Evolutionary conservation across 2,329 filamentous ascomycete species (phyloP), one percentile per base, ranked within the genome.

Genomic region (Aspergillus jensenii): DNA sequence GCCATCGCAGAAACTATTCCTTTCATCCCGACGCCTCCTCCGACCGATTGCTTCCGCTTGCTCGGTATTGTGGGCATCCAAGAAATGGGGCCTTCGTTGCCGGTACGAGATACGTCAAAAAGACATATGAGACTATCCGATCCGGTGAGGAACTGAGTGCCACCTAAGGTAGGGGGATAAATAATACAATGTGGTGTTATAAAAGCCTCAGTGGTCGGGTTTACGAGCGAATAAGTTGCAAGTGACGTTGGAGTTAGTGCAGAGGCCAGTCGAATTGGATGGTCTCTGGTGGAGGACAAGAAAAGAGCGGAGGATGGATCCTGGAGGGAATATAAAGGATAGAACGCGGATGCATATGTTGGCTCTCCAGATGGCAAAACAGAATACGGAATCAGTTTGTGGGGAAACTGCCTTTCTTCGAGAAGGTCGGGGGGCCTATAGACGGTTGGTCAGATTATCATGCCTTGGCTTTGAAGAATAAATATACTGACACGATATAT

Each of bases 101-200:
- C 76, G 5, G 78, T 67, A 9, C 81, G 74, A 5, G 75, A 73
- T 25, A 84, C 66, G 68, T 88, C 84, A 65, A 87, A 88, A 15
- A 81, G 67, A 44, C 81, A 79, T 46, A 88, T 79, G 11, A 77
- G 65, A 59, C 81, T 81, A 40, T 81, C 75, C 3, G 77, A 77
- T n/a, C 85, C 85, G 4, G 84, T 83, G 51, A 87, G 71, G 70
- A 88, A 87, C 6, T 75, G 75, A 0, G 74, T 75, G 9, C 82
- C 81, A 8, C 76, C 70, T 4, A 74, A 66, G 3, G 71, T 75
- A 17, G 67, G 59, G 3, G 76, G 76, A 68, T 84, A 88, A n/a
- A 78, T 64, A 3, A 88, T 77, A 27, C 81, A 83, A 63, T 82
- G 76, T 0, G 84, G 82, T 1, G 80, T 75, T 35, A 81, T 81